phyloP scores from a whole-genome alignment of 768 basidiomycete genomes.

The Panaeolus cyanescens region DNA sequence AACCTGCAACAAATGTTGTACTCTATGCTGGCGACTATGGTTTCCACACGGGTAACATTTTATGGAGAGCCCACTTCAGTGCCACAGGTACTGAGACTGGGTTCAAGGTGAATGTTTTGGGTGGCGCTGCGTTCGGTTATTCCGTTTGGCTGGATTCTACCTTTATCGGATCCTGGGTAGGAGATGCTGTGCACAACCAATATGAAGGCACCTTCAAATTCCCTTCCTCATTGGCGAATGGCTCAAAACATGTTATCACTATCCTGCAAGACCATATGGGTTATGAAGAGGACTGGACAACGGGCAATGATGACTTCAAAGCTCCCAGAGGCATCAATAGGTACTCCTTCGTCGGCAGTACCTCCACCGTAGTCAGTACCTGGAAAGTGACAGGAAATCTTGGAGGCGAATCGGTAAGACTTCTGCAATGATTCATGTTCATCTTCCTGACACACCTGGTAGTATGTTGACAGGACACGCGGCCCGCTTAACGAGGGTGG shows the following conservation, averaged over 20 bases:
- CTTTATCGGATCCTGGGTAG: constrained; percentile 50
- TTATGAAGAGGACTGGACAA: constrained; percentile 44
- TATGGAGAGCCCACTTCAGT: constrained; percentile 54
- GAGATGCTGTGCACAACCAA: constrained; percentile 33
- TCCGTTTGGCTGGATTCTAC: constrained; percentile 50
- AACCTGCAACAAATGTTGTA: constrained; percentile 38
- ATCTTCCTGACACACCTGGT: neutral
- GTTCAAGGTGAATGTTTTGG: constrained; percentile 39
- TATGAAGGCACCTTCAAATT: constrained; percentile 38
- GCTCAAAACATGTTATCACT: constrained; percentile 44
- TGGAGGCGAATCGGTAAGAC: constrained; percentile 40
- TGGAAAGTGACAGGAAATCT: constrained; percentile 51
- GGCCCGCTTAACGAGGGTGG: constrained; percentile 66
- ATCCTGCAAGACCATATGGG: constrained; percentile 60
- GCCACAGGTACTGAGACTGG: constrained; percentile 47
- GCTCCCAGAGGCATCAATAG: constrained; percentile 47
- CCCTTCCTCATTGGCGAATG: constrained; percentile 26
- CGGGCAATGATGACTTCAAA: constrained; percentile 48
- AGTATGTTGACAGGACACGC: constrained; percentile 50
- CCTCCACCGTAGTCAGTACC: constrained; percentile 33
- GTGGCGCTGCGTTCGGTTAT: constrained; percentile 50
- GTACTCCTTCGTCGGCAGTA: constrained; percentile 46
- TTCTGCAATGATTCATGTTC: neutral
- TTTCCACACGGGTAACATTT: constrained; percentile 51
- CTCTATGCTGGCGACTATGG: constrained; percentile 53